phyloP scores from a whole-genome alignment of 805 yeast species.

The Yarrowia phangngaensis region DNA sequence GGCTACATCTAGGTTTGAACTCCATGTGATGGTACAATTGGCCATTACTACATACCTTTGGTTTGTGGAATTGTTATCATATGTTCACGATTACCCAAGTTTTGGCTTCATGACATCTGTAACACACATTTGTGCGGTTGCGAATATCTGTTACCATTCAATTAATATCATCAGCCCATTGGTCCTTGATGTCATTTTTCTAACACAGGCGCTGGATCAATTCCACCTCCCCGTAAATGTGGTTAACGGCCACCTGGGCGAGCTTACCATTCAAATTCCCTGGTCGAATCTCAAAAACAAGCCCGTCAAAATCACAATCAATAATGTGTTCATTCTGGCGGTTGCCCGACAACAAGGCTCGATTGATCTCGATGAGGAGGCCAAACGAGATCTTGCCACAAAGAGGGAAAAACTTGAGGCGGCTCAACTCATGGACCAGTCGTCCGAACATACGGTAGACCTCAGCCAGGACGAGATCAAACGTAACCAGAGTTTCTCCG shows the following conservation, averaged over 20 bases:
- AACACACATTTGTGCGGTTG: no score
- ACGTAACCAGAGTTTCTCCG: slow-evolving; percentile 77
- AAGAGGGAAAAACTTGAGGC: slow-evolving; percentile 66
- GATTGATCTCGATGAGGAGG: slow-evolving; percentile 58
- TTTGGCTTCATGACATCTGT: no score
- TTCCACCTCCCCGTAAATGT: slow-evolving; percentile 84
- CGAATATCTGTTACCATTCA: no score
- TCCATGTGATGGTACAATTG: not conserved
- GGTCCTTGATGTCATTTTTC: not conserved
- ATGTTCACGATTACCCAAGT: no score
- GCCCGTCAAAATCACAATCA: slow-evolving; percentile 83
- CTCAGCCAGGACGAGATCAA: slow-evolving; percentile 39
- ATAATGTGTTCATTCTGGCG: slow-evolving; percentile 81
- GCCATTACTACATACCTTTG: no score
- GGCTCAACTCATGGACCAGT: slow-evolving; percentile 51
- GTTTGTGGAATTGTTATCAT: no score
- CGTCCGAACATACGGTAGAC: slow-evolving; percentile 40
- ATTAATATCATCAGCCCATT: not conserved
- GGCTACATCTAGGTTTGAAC: not conserved
- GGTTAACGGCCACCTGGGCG: slow-evolving; percentile 84
- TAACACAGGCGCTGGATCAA: slow-evolving; percentile 63
- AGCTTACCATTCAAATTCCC: slow-evolving; percentile 84
- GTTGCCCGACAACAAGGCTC: slow-evolving; percentile 62
- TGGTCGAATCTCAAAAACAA: slow-evolving; percentile 92
- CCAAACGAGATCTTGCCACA: slow-evolving; percentile 58